Evolutionary conservation across 495 filamentous ascomycete genomes (phyloP), one percentile per base, ranked within the genome.

Genomic region (Oleoguttula mirabilis): DNA sequence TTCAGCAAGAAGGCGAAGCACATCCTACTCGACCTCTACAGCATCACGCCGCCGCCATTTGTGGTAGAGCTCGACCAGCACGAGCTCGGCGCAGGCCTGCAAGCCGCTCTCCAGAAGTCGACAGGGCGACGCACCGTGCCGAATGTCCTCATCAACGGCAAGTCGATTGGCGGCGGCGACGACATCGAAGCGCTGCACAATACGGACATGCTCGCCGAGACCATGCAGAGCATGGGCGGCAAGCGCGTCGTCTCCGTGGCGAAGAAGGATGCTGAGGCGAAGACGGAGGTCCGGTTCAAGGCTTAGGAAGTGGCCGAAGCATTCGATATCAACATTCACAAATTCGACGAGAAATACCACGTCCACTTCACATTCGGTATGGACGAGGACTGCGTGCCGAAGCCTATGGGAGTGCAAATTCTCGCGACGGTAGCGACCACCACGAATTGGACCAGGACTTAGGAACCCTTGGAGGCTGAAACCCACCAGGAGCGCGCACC

Each of bases 1-100:
- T 77, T 75, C 66, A 94, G 87, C 32, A 73, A 70, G 46, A 75
- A 71, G 49, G 90, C 88, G 11, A 98, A 98, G 33, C 44, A 51
- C 7, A 76, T 96, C 45, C 73, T 96, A 21, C 68, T 93, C 20
- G 73, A 83, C 3, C 73, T 77, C 48, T 95, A 95, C 65, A 66
- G 67, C 22, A 94, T 96, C 56, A 68, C 76, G 2, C 90, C 90
- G 0, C 57, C 72, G 32, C 90, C 90, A 0, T 81, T 77, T 55
- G 82, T 98, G 19, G 86, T 98, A 15, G 90, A 98, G 66, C 72
- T 98, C 8, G 84, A 98, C 58, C 60, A 77, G 48, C 84, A 94
- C 57, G 72, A 73, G 3, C 65, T 90, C 11, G 90, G 90, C 10
- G 46, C 57, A 3, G 58, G 72, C 22, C 60, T 98, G 20, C 90